Evolutionary conservation across 2,329 filamentous ascomycete species (phyloP).

Genomic region (Trichoderma breve): DNA sequence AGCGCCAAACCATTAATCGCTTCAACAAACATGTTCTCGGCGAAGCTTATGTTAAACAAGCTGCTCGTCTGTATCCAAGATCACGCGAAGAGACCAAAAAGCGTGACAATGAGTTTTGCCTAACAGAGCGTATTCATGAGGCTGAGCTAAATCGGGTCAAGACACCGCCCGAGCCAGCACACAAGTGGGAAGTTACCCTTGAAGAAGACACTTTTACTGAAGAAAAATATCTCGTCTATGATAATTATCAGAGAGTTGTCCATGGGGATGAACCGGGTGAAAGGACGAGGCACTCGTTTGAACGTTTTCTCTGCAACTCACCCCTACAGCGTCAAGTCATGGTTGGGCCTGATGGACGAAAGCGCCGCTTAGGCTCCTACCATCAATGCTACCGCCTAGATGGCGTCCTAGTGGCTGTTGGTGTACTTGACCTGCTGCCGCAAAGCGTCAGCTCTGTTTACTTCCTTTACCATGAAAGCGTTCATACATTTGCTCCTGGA

Average conservation of each 20-base stretch:
- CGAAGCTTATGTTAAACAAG: slow-evolving; percentile 63
- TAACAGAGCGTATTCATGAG: slow-evolving; percentile 67
- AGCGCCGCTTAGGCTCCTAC: slow-evolving; percentile 65
- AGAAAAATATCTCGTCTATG: slow-evolving; percentile 71
- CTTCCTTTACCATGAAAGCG: slow-evolving; percentile 75
- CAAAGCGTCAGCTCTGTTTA: slow-evolving; percentile 79
- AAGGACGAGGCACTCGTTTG: slow-evolving; percentile 62
- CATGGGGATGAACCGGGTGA: slow-evolving; percentile 64
- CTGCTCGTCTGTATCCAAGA: slow-evolving; percentile 62
- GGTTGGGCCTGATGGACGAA: slow-evolving; percentile 47
- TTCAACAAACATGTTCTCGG: slow-evolving; percentile 73
- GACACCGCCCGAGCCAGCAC: slow-evolving; percentile 61
- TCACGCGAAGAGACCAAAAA: slow-evolving; percentile 64
- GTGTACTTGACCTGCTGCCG: slow-evolving; percentile 73
- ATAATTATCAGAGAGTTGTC: slow-evolving; percentile 72
- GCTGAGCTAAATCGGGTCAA: slow-evolving; percentile 57
- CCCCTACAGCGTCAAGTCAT: slow-evolving; percentile 54
- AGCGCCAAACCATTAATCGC: slow-evolving; percentile 71
- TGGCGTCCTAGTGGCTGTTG: slow-evolving; percentile 71
- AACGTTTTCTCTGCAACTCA: slow-evolving; percentile 70
- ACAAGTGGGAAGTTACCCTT: slow-evolving; percentile 66
- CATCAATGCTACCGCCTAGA: slow-evolving; percentile 82
- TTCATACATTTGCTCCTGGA: slow-evolving; percentile 67
- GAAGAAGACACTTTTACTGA: slow-evolving; percentile 69
- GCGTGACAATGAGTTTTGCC: slow-evolving; percentile 65